Conservation (phyloP, 495 filamentous ascomycete genomes). For the Xylaria cubensis region DNA sequence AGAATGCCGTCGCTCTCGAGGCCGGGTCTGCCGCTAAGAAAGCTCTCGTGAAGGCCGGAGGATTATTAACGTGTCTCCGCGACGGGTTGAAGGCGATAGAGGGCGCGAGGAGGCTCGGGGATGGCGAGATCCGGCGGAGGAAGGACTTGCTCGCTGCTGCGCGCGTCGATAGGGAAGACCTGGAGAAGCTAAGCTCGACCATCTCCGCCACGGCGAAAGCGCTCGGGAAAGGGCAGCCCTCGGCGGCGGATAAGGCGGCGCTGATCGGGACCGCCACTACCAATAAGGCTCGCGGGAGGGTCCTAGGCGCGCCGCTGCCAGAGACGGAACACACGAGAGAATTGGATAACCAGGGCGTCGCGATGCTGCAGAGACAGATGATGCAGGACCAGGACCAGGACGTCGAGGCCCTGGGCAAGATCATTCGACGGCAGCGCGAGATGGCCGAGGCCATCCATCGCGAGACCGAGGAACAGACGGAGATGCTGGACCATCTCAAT, state of each 20-base stretch:
- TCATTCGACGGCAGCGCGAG: slow-evolving; percentile 81
- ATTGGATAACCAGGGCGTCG: slow-evolving; percentile 85
- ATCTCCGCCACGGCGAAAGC: slow-evolving; percentile 59
- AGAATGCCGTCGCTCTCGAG: slow-evolving; percentile 66
- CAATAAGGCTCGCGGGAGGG: slow-evolving; percentile 57
- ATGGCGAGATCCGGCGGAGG: slow-evolving; percentile 85
- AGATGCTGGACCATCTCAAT: slow-evolving; percentile 76
- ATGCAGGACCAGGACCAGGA: slow-evolving; percentile 87
- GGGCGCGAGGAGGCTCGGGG: slow-evolving; percentile 63
- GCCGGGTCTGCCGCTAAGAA: slow-evolving; percentile 82
- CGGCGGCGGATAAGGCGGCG: slow-evolving; percentile 40
- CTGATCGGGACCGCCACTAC: slow-evolving; percentile 42
- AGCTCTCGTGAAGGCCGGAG: slow-evolving; percentile 74
- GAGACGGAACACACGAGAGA: slow-evolving; percentile 90
- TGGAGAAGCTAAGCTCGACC: slow-evolving; percentile 80
- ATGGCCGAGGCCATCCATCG: slow-evolving; percentile 84
- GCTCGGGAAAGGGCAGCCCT: slow-evolving; percentile 32
- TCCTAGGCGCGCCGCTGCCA: slow-evolving; percentile 76
- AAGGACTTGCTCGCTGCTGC: slow-evolving; percentile 80
- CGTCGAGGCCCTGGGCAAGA: slow-evolving; percentile 75
- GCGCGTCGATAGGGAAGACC: slow-evolving; percentile 81
- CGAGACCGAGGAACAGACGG: slow-evolving; percentile 84
- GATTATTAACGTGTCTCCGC: slow-evolving; percentile 70
- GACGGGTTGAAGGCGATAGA: slow-evolving; percentile 68
- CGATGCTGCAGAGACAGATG: slow-evolving; percentile 82